Base-by-base conservation (phyloP, 2,329 filamentous ascomycete species). In the Fusarium verticillioides region DNA sequence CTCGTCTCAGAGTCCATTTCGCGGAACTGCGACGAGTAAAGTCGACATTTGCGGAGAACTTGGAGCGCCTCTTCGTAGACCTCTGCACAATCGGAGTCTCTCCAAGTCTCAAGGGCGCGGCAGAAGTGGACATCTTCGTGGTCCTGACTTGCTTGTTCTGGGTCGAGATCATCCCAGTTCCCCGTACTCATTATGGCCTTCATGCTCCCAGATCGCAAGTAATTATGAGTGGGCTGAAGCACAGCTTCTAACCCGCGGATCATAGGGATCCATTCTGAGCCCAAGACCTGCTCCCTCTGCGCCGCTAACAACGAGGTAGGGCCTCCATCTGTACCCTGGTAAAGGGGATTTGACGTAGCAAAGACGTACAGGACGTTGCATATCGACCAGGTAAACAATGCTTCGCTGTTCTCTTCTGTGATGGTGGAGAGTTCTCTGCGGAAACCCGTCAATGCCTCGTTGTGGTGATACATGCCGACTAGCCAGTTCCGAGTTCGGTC, bases 41-140 rank as follows among this genome's bases (percentile, higher is more conserved):
- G 16, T 4, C 49, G n/a, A 9, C 49, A 52, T 26, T 36, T 52
- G 0, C 49, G 32, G 6, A 52, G n/a, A 2, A 37, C 12, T 3
- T 9, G 49, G 2, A 52, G 49, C 3, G 49, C 49, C n/a, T 37
- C 12, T 26, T 52, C 49, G 6, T 37, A 52, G 2, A 52, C 18
- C 1, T 28, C 7, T 0, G 49, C 9, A 7, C 4, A 0, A 2
- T 52, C 32, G 1, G n/a, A 37, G 7, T 23, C 9, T 2, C 0
- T 21, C 32, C 49, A 52, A 1, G 49, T 26, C 2, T 52, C n/a
- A 4, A 32, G n/a, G 12, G 32, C 23, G 3, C 4, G 18, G 34
- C 49, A 52, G 23, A 52, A 52, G 6, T 37, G 13, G 9, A 2
- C 12, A 13, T 52, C 32, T 16, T 52, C 49, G 1, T 9, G 7